Base-by-base conservation (phyloP, 2,329 filamentous ascomycete genomes). In the Aureobasidium mangrovei region DNA sequence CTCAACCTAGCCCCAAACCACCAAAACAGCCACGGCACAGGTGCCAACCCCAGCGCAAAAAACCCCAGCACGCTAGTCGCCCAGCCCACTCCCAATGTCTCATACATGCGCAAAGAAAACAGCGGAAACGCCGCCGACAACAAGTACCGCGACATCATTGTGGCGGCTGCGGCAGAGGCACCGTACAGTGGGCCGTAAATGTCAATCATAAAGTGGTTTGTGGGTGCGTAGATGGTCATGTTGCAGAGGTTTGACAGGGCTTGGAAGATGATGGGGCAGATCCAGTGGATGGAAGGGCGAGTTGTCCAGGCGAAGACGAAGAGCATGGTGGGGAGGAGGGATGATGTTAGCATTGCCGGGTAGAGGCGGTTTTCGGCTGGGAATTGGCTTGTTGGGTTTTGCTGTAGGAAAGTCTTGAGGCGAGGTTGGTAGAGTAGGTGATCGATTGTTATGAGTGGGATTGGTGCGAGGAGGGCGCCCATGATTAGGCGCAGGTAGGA, bases 131-230 rank as follows among this genome's bases (percentile, higher is more conserved):
- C 76, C 1, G 74, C 77, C 0, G 77, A 78, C 6, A 83, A 70
- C 0, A 65, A 65, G 58, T 83, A 85, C 27, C 82, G 67, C 1
- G 77, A 69, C 8, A 85, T 67, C 1, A 77, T 75, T 57, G 83
- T 84, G 1, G 82, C 82, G 5, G 77, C 80, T 46, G 78, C 69
- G 0, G 80, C 80, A 56, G 77, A 82, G 0, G 82, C 81, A 0
- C 81, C 75, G 7, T 77, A 75, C 10, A 72, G 69, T 0, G 66
- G 58, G 3, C 77, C 72, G 60, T 82, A 84, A 0, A 75, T 74
- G 60, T 84, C 81, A 5, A 76, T 68, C 1, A 75, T 71, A 60
- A 82, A 84, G 3, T 3, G 74, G 71, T 49, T 61, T 43, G 39
- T 32, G 55, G 29, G 55, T 7, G 70, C 61, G 61, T 70, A 71